These are phyloP conservation scores for Voacanga thouarsii DNA, from an alignment of 257 asterid species.

Conservation along the genomic window DNA sequence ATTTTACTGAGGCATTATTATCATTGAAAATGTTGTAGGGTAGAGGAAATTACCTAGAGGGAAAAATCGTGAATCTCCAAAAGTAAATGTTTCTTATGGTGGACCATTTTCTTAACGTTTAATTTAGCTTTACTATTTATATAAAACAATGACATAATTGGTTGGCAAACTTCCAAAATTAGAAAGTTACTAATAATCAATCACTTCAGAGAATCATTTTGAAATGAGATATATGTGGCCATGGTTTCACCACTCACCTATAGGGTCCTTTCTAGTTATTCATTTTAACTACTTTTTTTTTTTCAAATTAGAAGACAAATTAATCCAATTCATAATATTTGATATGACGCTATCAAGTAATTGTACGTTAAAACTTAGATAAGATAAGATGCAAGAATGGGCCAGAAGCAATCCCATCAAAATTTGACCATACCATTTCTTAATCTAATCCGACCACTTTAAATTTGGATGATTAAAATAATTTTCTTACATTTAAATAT, in stretches of 20 bases:
- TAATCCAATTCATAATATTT: not conserved
- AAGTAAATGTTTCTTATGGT: no score
- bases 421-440: not conserved
- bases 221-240: not conserved
- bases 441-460: not conserved
- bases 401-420: not conserved
- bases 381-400: not conserved
- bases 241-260: not conserved
- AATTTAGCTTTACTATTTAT: not conserved
- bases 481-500: no score
- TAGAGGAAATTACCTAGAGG: not conserved
- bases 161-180: not conserved
- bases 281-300: not conserved
- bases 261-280: not conserved
- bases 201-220: not conserved
- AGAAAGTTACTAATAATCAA: not conserved
- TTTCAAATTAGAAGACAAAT: not conserved
- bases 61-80: no score
- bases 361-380: not conserved
- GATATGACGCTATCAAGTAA: not conserved
- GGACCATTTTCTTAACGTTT: conserved; percentile 1
- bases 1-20: not conserved
- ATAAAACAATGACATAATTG: not conserved
- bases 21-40: not conserved
- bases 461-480: no score